Percentiles rank a stretch among this genome's conserved stretches.
Conservation (phyloP, 2,329 filamentous ascomycete genomes). For the Trichoderma gracile region DNA sequence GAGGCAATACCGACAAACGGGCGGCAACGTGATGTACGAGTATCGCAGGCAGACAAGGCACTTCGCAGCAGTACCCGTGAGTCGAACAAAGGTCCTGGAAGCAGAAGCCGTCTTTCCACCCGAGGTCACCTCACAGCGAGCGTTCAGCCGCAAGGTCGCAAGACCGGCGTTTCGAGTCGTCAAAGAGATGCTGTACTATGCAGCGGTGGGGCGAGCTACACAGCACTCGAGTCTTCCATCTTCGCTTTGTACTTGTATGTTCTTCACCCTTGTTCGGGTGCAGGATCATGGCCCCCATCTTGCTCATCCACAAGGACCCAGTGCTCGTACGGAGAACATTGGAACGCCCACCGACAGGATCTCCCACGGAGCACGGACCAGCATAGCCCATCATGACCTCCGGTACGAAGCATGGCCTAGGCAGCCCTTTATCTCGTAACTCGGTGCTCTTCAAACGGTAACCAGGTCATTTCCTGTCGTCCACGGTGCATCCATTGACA, state of each 20-base stretch:
- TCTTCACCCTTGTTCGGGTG: not conserved
- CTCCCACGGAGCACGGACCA: not conserved
- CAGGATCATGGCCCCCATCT: conserved; percentile 1
- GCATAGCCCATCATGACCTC: not conserved
- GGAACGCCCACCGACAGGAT: not conserved
- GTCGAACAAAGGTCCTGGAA: conserved; percentile 25
- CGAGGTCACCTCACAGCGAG: conserved; percentile 11
- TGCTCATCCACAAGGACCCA: not conserved
- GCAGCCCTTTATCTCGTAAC: not conserved
- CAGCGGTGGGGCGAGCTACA: not conserved
- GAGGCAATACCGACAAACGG: not conserved
- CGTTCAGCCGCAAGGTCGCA: conserved; percentile 26
- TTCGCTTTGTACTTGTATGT: not conserved
- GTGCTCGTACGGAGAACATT: conserved; percentile 1
- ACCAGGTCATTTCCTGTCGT: not conserved
- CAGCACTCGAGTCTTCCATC: conserved; percentile 7
- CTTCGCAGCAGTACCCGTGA: too few species aligned
- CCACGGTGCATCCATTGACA: not conserved
- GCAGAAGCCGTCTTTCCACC: conserved; percentile 6
- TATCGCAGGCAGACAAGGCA: not conserved
- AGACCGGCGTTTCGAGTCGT: conserved; percentile 25
- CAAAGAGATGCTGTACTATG: conserved; percentile 21
- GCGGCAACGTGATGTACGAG: not conserved
- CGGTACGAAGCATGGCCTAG: too few species aligned
- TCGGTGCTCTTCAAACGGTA: not conserved